These are phyloP conservation scores for Thelonectria rubi DNA, from an alignment of 2,329 filamentous ascomycete species.

Conservation along the genomic window DNA sequence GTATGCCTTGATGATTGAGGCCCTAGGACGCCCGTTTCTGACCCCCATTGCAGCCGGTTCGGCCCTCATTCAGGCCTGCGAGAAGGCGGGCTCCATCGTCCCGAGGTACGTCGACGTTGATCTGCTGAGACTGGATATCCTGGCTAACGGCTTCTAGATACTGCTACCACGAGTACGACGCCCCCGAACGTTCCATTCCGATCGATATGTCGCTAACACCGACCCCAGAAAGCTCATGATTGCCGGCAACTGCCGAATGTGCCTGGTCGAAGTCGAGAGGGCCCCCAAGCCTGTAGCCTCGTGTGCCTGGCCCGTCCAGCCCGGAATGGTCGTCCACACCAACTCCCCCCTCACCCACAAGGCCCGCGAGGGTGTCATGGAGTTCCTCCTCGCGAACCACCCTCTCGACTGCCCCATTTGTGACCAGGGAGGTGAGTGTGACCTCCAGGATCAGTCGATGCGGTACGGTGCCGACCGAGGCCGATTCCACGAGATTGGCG, in stretches of 20 bases:
- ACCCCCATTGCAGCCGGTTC: conserved; percentile 77
- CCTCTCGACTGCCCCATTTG: conserved; percentile 97
- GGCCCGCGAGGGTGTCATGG: conserved; percentile 98
- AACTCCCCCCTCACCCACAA: conserved; percentile 97
- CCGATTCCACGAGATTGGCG: conserved; percentile 93
- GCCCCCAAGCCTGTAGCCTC: conserved; percentile 97
- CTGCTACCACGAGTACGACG: conserved; percentile 93
- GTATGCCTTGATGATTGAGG: conserved; percentile 58
- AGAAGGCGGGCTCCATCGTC: conserved; percentile 92
- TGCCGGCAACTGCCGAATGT: conserved; percentile 99
- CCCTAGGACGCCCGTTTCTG: conserved; percentile 43
- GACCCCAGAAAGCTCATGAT: conserved; percentile 89
- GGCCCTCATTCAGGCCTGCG: conserved; percentile 97
- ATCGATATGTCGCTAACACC: conserved; percentile 53
- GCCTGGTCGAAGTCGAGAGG: conserved; percentile 95
- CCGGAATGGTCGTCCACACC: conserved; percentile 99
- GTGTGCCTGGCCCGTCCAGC: conserved; percentile 98
- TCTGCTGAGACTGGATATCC: conserved; percentile 34
- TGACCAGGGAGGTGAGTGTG: conserved; percentile 98
- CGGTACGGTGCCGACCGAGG: conserved; percentile 95
- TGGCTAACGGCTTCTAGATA: conserved; percentile 70
- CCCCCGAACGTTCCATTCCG: conserved; percentile 37
- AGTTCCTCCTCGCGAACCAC: conserved; percentile 96
- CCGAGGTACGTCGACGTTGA: conserved; percentile 70
- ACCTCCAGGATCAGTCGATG: conserved; percentile 99